A percentile compares a stretch with the other conserved stretches of the same genome.
These are phyloP conservation scores for Aspergillus baeticus DNA, from an alignment of 495 filamentous ascomycete genomes.

Conservation along the genomic window DNA sequence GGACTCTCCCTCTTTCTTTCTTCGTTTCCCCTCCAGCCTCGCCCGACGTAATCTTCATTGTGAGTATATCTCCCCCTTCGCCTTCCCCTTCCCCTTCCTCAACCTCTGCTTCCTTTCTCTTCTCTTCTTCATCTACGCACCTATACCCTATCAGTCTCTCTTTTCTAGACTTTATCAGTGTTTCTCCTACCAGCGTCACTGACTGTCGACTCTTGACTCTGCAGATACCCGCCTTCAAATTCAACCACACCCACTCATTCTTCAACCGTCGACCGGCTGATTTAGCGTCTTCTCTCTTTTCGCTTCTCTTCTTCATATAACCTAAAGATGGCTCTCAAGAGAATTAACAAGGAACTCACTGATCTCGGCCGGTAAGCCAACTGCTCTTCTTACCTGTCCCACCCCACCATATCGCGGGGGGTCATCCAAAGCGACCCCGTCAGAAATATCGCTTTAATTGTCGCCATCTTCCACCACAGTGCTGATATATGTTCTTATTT, in stretches of 20 bases:
- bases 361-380: slow-evolving; percentile 90
- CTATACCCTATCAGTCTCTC: not conserved
- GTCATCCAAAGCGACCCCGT: not conserved
- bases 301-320: slow-evolving; percentile 14
- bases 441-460: not conserved
- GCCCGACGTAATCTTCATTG: slow-evolving; percentile 19
- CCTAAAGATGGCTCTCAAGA: slow-evolving; percentile 90
- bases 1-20: slow-evolving; percentile 12
- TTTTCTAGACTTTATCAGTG: not conserved
- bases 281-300: slow-evolving; percentile 8
- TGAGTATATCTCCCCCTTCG: slow-evolving; percentile 23
- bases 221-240: slow-evolving; percentile 20
- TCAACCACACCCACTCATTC: slow-evolving; percentile 17
- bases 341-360: slow-evolving; percentile 99
- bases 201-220: slow-evolving; percentile 11
- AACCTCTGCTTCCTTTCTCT: not conserved
- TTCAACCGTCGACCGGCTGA: slow-evolving; percentile 16
- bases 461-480: not conserved
- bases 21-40: slow-evolving; percentile 17
- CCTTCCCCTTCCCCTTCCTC: slow-evolving; percentile 9
- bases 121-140: not conserved
- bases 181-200: slow-evolving; percentile 1
- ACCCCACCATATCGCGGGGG: slow-evolving; percentile 27
- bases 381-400: not conserved
- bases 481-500: not conserved